Evolutionary conservation across 495 filamentous ascomycete species (phyloP), one percentile per base, ranked within the genome.

Genomic region (Tuber indicum): DNA sequence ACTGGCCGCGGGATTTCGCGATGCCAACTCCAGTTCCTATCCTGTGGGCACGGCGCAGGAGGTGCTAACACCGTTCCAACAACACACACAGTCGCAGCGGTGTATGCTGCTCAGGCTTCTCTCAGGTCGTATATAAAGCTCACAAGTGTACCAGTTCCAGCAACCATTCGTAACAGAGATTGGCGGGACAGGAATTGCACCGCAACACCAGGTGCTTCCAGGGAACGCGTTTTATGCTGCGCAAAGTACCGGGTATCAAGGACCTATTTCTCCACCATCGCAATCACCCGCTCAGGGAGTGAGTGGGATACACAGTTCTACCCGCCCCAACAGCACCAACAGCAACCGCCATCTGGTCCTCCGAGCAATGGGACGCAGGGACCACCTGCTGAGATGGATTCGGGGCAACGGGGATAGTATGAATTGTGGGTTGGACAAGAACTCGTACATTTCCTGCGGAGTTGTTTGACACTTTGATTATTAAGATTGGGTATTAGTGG

Each of bases 331-430:
- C 42, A 26, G 10, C 47, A 72, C 17, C 19, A 19, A 19, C 39
- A 72, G 23, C 45, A 74, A 9, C n/a, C 32, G 17, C 75, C 70
- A 17, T 74, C 77, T 41, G 23, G 21, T 5, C 73, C 41, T 36
- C 43, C 42, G 8, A 17, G 58, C 17, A 36, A 36, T 66, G 26
- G 26, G 58, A 66, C 58, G 26, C 58, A 14, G 58, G 58, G 58
- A 66, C 58, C 58, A 17, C 58, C n/a, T 66, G 58, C 14, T 17
- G 58, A 66, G 26, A 66, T 66, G 58, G 58, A 66, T 66, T 26
- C 58, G 12, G 58, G 26, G 3, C 58, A 66, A 17, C 14, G 10
- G 26, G 32, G 58, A 66, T 66, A 66, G 26, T 66, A 26, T 36
- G 58, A 26, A 19, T 16, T 66, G 58, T 66, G 32, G 26, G 14